phyloP scores from a whole-genome alignment of 192 early-diverging fungal species.

The Coemansia reversa region DNA sequence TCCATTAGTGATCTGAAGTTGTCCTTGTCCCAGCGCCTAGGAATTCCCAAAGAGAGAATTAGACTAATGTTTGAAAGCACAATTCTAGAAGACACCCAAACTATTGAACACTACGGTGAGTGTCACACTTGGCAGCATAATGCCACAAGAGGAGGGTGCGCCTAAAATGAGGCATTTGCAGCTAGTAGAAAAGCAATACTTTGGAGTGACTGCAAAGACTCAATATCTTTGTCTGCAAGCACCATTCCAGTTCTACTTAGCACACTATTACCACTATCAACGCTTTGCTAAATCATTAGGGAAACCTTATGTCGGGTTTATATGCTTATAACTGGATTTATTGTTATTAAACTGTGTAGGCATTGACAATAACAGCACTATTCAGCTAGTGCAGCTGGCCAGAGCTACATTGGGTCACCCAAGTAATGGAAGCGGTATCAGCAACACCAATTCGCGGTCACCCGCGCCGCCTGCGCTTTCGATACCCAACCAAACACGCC shows the following conservation, averaged over 20 bases:
- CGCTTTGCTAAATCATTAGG: too few species aligned
- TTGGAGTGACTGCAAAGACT: too few species aligned
- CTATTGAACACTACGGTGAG: constrained; percentile 44
- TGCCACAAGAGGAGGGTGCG: background rate
- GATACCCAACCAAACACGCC: constrained; percentile 24
- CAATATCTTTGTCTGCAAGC: too few species aligned
- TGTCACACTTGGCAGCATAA: background rate
- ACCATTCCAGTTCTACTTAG: too few species aligned
- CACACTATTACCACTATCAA: too few species aligned
- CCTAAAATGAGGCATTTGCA: background rate
- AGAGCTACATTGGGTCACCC: constrained; percentile 8
- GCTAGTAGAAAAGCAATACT: too few species aligned
- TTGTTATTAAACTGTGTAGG: constrained; percentile 11
- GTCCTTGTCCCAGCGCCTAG: constrained; percentile 24
- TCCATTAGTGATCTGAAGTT: constrained; percentile 31
- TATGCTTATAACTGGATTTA: too few species aligned
- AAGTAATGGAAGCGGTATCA: constrained; percentile 32
- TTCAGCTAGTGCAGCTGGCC: constrained; percentile 41
- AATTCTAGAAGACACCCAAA: constrained; percentile 40
- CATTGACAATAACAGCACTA: constrained; percentile 18
- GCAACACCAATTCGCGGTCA: constrained; percentile 13
- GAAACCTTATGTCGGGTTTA: too few species aligned
- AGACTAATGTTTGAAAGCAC: constrained; percentile 35
- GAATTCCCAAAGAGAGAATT: constrained; percentile 38
- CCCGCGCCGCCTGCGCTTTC: constrained; percentile 5